Conservation (phyloP, 1,139 yeast genomes). For the Candida labiduridarum region DNA sequence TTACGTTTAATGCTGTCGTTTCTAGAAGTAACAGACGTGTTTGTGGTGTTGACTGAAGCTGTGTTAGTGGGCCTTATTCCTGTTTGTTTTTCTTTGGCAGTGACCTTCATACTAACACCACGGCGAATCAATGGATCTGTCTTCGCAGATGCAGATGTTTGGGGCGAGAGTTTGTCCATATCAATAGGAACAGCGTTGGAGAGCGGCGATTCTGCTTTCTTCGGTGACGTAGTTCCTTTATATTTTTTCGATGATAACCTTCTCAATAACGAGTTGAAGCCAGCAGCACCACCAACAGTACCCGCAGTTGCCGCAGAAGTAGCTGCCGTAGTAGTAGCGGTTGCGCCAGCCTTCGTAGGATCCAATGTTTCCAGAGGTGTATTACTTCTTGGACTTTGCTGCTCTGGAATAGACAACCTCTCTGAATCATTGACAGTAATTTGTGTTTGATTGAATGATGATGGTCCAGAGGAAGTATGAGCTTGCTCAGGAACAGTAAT, state of each 20-base stretch:
- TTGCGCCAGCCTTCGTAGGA: slow-evolving; percentile 28
- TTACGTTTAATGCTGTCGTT: slow-evolving; percentile 8
- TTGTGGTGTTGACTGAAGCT: background rate
- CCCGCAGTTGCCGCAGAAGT: slow-evolving; percentile 28
- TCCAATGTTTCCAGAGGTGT: slow-evolving; percentile 34
- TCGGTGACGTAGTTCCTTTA: slow-evolving; percentile 22
- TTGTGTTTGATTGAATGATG: slow-evolving; percentile 20
- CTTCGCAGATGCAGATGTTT: slow-evolving; percentile 21
- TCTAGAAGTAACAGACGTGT: background rate
- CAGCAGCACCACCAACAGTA: slow-evolving; percentile 28
- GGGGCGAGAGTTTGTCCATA: slow-evolving; percentile 10
- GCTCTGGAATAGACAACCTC: slow-evolving; percentile 27
- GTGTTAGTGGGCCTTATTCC: slow-evolving; percentile 21
- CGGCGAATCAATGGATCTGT: slow-evolving; percentile 58
- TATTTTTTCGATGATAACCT: slow-evolving; percentile 41
- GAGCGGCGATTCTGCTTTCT: slow-evolving; percentile 14
- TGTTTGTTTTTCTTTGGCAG: slow-evolving; percentile 53
- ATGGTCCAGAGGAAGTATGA: slow-evolving; percentile 49
- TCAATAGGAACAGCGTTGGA: slow-evolving; percentile 9
- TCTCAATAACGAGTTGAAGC: slow-evolving; percentile 42
- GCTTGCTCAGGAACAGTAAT: slow-evolving; percentile 68
- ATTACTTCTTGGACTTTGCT: slow-evolving; percentile 35
- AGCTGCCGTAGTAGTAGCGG: slow-evolving; percentile 23
- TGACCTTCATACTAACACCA: slow-evolving; percentile 63
- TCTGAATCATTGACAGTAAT: slow-evolving; percentile 17